Conservation (phyloP, 2,329 filamentous ascomycete genomes). For the Capronia americana region DNA sequence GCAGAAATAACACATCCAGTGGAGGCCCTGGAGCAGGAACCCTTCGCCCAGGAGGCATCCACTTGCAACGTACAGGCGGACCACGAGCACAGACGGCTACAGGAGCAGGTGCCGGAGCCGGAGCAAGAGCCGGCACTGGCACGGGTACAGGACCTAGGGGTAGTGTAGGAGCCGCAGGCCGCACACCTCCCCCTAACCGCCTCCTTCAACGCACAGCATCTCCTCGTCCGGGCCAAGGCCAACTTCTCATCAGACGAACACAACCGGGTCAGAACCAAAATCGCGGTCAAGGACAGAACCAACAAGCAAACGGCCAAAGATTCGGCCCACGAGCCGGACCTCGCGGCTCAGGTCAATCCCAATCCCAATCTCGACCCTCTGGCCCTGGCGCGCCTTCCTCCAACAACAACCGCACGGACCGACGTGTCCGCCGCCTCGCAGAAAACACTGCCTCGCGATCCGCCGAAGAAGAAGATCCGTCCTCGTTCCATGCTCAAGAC, state of each 20-base stretch:
- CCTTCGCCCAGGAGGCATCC: background rate
- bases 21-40: background rate
- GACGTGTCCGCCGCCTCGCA: slow-evolving; percentile 22
- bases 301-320: slow-evolving; percentile 2
- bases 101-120: background rate
- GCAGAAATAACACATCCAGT: slow-evolving; percentile 5
- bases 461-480: slow-evolving; percentile 27
- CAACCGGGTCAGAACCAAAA: background rate
- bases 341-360: background rate
- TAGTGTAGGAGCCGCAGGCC: slow-evolving; percentile 3
- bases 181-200: slow-evolving; percentile 9
- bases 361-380: background rate
- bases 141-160: slow-evolving; percentile 1
- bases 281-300: slow-evolving; percentile 4
- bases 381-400: background rate
- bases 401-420: slow-evolving; percentile 17
- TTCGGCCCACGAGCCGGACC: background rate
- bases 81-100: background rate
- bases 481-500: slow-evolving; percentile 16
- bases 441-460: slow-evolving; percentile 14
- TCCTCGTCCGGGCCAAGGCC: slow-evolving; percentile 13
- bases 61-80: slow-evolving; percentile 9
- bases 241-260: background rate
- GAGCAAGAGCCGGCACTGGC: background rate
- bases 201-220: slow-evolving; percentile 25